Percentiles rank a stretch among this genome's conserved stretches.
Conservation (phyloP, 345 rosid species). For the Heritiera littoralis region DNA sequence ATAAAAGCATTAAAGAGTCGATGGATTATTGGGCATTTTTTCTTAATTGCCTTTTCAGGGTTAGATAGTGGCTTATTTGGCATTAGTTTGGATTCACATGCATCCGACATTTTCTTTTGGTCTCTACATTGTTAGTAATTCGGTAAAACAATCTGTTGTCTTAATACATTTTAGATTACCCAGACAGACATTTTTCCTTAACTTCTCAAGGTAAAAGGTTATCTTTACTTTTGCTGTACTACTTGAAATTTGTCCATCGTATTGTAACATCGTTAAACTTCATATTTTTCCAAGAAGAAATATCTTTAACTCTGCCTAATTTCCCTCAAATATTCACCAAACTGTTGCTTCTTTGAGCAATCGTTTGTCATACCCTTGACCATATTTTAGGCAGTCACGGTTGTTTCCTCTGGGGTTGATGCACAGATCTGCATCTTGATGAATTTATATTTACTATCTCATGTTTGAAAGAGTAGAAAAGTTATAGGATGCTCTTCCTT, state of each 20-base stretch:
- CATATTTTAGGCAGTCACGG: neutral
- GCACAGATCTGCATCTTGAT: constrained; percentile 1
- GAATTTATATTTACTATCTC: neutral
- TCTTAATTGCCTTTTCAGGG: constrained; percentile 3
- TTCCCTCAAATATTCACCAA: neutral
- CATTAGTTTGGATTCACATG: neutral
- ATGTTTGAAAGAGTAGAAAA: constrained; percentile 4
- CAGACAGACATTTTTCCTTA: neutral
- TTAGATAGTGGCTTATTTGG: constrained; percentile 1
- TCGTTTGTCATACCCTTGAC: neutral
- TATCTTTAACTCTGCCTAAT: neutral
- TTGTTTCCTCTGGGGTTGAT: neutral
- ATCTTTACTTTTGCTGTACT: neutral
- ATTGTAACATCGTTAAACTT: neutral
- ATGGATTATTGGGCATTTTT: neutral
- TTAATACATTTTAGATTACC: neutral
- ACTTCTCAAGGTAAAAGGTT: neutral
- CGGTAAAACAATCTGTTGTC: no score
- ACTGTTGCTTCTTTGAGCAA: constrained; percentile 5
- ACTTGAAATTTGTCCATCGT: neutral
- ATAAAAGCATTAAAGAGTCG: neutral
- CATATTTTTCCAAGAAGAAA: neutral
- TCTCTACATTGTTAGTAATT: neutral
- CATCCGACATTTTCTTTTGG: neutral
- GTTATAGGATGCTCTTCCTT: neutral